phyloP scores from a whole-genome alignment of 352 stramenopile species.

The Elongisporangium prolatum region DNA sequence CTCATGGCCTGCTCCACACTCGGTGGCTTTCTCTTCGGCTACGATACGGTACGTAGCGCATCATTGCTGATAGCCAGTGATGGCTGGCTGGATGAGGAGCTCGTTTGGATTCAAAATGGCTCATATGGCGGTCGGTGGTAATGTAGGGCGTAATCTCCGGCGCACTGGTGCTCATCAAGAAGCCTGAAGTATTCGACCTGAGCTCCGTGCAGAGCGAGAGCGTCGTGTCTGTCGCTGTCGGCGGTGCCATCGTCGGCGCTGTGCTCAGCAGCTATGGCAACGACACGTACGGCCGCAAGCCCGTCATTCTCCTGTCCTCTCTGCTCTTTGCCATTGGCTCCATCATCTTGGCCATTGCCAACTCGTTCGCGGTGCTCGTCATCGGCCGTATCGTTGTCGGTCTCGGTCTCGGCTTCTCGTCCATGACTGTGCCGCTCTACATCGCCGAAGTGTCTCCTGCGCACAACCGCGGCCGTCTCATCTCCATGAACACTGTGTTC shows the following conservation, averaged over 20 bases:
- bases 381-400: conserved; percentile 57
- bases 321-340: conserved; percentile 56
- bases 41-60: conserved; percentile 47
- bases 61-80: background rate
- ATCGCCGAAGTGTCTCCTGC: conserved; percentile 71
- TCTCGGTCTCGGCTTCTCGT: conserved; percentile 62
- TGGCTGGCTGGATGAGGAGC: background rate
- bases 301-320: conserved; percentile 62
- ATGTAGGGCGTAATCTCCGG: conserved; percentile 69
- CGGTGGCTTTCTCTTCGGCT: conserved; percentile 78
- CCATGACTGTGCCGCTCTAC: conserved; percentile 76
- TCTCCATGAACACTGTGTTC: conserved; percentile 75
- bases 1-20: conserved; percentile 70
- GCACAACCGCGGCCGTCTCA: conserved; percentile 53
- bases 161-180: conserved; percentile 66
- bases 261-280: conserved; percentile 56
- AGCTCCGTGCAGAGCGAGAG: conserved; percentile 52
- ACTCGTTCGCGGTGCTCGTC: conserved; percentile 46
- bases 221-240: conserved; percentile 65
- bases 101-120: background rate
- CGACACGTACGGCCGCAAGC: conserved; percentile 50
- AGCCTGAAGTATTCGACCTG: conserved; percentile 51
- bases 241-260: conserved; percentile 62
- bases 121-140: background rate
- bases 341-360: conserved; percentile 48